Base-by-base conservation (phyloP, 2,329 filamentous ascomycete genomes). In the Graphilbum ipis-grandicollis region DNA sequence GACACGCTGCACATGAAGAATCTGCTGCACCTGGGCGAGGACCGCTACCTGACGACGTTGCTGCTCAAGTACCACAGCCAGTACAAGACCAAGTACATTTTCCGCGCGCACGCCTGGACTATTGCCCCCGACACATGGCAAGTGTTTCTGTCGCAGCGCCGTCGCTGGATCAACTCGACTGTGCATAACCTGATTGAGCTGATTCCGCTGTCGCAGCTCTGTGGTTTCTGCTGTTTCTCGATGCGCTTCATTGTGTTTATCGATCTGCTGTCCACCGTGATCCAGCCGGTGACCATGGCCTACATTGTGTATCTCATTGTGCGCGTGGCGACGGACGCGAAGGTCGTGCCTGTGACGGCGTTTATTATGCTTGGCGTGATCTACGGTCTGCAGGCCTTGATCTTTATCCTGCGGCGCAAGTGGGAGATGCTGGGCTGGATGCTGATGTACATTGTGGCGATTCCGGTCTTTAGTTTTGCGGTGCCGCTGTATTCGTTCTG, bases 381-480 rank as follows among this genome's bases (percentile, higher is more conserved):
- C 49, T 98, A 96, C 55, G 90, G 90, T 73, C 63, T 98, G 13
- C 90, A 98, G 52, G 88, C 82, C 31, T 77, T 96, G 52, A 94
- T 98, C 56, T 98, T 98, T 64, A 93, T 96, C 50, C 52, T 94
- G 39, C 80, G 84, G 40, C 80, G 88, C 50, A 94, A 94, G 63
- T 98, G 90, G 90, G 88, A 98, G 56, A 96, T 96, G 88, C 79
- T 98, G 47, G 90, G 88, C 26, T 98, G 90, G 90, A 94, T 98
- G 85, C 66, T 98, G 47, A 75, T 98, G 44, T 98, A 98, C 57
- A 71, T 98, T 41, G 44, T 90, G 22, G 88, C 90, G 38, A 80
- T 93, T 43, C 88, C 88, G 1, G 72, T 98, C 44, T 98, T 93
- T 67, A 78, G 82, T 31, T 84, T 93, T 44, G 85, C 71, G 40